Percentiles rank a stretch among this genome's conserved stretches.
Evolutionary conservation across 129 eudicot genomes (phyloP).

Genomic region (Rutidosis leptorrhynchoides): DNA sequence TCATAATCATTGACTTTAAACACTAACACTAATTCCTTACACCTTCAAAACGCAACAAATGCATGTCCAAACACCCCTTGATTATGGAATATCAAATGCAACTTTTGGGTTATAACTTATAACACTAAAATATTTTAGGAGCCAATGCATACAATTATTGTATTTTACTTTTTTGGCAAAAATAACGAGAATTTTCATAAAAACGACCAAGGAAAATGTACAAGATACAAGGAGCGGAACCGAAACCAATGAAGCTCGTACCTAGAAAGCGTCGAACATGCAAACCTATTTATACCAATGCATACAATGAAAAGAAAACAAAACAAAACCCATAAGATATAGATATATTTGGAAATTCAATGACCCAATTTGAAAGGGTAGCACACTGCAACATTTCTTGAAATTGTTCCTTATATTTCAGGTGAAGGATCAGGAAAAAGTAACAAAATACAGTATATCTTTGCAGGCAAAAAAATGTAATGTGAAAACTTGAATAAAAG

Average conservation of each 20-base stretch:
- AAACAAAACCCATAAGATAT: background rate
- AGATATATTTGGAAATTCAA: constrained; percentile 11
- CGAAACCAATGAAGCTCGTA: too few relatives aligned
- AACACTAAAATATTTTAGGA: background rate
- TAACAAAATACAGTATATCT: constrained; percentile 18
- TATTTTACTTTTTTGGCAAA: too few relatives aligned
- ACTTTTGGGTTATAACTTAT: background rate
- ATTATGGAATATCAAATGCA: background rate
- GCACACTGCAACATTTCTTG: constrained; percentile 30
- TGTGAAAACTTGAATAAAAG: constrained; percentile 9
- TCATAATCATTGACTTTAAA: background rate
- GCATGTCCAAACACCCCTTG: background rate
- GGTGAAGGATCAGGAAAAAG: constrained; percentile 32
- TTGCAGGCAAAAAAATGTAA: constrained; percentile 23
- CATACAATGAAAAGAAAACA: constrained; percentile 8
- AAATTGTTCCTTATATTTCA: constrained; percentile 28
- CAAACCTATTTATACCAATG: too few relatives aligned
- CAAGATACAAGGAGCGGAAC: too few relatives aligned
- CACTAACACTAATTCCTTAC: background rate
- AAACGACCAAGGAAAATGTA: too few relatives aligned
- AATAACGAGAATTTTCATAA: too few relatives aligned
- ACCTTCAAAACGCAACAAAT: background rate
- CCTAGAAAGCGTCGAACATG: too few relatives aligned
- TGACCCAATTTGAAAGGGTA: constrained; percentile 34
- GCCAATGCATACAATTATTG: too few relatives aligned